A percentile compares a stretch with the other conserved stretches of the same genome.
These are phyloP conservation scores for Pulveroboletus sp. DNA, from an alignment of 768 basidiomycete species.

Conservation along the genomic window DNA sequence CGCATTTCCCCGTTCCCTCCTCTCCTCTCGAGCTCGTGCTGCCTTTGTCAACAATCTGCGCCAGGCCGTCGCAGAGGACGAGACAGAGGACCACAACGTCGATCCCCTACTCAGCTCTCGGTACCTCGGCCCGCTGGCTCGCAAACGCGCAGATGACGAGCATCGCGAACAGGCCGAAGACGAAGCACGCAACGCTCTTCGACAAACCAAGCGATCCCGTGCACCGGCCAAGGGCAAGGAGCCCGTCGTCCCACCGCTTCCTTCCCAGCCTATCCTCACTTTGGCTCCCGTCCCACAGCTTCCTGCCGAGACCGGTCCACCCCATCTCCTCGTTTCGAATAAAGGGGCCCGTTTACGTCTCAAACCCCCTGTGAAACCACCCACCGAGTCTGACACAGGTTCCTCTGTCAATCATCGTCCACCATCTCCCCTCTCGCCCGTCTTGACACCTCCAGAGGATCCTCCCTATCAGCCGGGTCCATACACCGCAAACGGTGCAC, in stretches of 20 bases:
- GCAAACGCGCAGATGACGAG: constrained; percentile 43
- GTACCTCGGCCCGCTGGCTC: constrained; percentile 41
- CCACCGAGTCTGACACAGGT: constrained; percentile 16
- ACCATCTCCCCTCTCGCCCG: constrained; percentile 31
- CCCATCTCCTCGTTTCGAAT: constrained; percentile 40
- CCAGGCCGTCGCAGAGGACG: constrained; percentile 43
- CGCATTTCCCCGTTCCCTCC: constrained; percentile 47
- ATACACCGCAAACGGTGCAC: constrained; percentile 22
- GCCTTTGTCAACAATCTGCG: constrained; percentile 46
- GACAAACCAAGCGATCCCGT: constrained; percentile 30
- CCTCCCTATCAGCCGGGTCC: constrained; percentile 23
- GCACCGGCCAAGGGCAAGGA: constrained; percentile 39
- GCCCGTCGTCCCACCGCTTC: constrained; percentile 16
- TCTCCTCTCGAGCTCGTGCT: constrained; percentile 39
- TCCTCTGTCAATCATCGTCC: constrained; percentile 21
- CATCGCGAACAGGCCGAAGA: constrained; percentile 40
- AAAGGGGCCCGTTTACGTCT: constrained; percentile 47
- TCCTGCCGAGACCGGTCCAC: constrained; percentile 7
- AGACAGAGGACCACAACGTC: constrained; percentile 38
- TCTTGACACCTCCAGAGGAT: constrained; percentile 33
- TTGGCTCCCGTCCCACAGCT: constrained; percentile 22
- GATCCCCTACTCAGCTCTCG: constrained; percentile 46
- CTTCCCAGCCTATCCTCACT: constrained; percentile 25
- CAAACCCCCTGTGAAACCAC: constrained; percentile 40
- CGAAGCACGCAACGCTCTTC: constrained; percentile 40